Base-by-base conservation (phyloP, 306 rosid species). In the Dicorynia guianensis region DNA sequence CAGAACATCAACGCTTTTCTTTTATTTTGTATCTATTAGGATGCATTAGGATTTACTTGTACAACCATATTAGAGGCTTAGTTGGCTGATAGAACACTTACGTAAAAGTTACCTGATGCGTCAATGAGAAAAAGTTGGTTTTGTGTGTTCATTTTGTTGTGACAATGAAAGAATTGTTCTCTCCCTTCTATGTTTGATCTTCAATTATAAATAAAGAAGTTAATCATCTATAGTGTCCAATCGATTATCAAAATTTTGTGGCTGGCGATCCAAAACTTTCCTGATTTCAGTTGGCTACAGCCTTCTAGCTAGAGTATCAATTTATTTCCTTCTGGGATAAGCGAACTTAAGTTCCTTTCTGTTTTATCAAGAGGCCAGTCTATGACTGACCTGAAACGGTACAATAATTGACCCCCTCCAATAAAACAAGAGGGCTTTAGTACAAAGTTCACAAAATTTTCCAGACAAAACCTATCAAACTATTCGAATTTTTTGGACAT, bases 401-500 rank as follows among this genome's bases (percentile, higher is more conserved):
- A 74, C 80, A 76, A 84, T 80, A 72, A 72, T 72, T 72, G 78
- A 38, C 73, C 49, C 19, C 66, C 42, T 67, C 3, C 2, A 68
- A 17, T 4, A 33, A 18, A 18, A 43, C 0, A 49, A 62, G n/a
- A n/a, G 63, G 11, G 38, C 79, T 54, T 18, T 19, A 65, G 19
- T 76, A 34, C 57, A 15, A 54, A 60, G 33, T 53, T 38, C 36
- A 69, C 79, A 61, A 78, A 76, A 30, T 13, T 38, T 80, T 67
- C 64, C 40, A 48, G 78, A 67, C 47, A 70, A 48, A 25, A 7
- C 49, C 47, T 52, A 53, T 33, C 52, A 74, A 46, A 74, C 65
- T 39, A 62, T 55, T 74, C 69, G 34, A 25, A 67, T 62, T 60
- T 80, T 82, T 68, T 76, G 77, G 80, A 72, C 81, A 76, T 70